phyloP scores from a whole-genome alignment of 495 filamentous ascomycete species.

The Tuber microsphaerosporum region DNA sequence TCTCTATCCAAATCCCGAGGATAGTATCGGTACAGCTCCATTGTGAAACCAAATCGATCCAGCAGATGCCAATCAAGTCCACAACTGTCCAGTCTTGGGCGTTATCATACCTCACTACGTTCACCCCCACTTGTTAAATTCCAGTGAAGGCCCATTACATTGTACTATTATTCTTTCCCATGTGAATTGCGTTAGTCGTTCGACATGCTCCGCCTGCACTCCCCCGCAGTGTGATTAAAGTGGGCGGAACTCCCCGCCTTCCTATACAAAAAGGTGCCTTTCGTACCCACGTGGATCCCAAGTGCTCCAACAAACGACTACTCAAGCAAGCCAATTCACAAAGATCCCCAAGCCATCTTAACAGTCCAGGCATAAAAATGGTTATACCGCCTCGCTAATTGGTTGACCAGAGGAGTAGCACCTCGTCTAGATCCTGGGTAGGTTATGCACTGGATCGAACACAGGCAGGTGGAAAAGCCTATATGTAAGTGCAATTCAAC shows the following conservation, averaged over 20 bases:
- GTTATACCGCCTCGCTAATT: neutral
- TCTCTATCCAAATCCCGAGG: neutral
- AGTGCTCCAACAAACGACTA: neutral
- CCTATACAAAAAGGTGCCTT: neutral
- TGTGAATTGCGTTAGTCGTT: neutral
- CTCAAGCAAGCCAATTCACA: neutral
- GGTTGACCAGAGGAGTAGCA: neutral
- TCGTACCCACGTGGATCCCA: neutral
- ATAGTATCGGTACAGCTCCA: neutral
- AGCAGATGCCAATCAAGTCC: neutral
- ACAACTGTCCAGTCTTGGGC: neutral
- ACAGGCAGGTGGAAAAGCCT: neutral
- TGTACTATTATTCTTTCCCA: neutral
- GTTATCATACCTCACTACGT: neutral
- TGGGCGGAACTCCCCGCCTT: neutral
- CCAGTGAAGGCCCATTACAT: neutral
- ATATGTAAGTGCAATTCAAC: neutral
- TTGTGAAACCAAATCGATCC: neutral
- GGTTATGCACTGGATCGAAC: neutral
- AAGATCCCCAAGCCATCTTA: neutral
- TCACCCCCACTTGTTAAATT: neutral
- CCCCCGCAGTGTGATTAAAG: neutral
- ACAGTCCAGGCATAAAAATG: neutral
- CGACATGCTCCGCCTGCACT: neutral
- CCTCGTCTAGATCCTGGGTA: neutral